These are phyloP conservation scores for Oenanthe sinensis DNA, from an alignment of 129 eudicot species.

Conservation along the genomic window DNA sequence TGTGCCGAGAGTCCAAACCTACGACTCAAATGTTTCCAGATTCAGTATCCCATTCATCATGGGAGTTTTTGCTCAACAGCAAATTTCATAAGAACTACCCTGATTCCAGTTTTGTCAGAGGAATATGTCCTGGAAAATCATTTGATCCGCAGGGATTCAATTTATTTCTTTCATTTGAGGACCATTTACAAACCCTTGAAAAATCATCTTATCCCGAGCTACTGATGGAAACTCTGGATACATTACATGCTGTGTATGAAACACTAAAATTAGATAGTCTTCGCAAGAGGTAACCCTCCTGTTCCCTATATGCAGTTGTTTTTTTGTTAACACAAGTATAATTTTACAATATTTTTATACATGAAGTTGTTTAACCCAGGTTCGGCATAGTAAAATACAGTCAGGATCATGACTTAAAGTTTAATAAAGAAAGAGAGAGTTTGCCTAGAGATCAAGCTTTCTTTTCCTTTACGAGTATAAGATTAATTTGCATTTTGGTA, in stretches of 20 bases:
- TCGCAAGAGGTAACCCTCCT: conserved; percentile 58
- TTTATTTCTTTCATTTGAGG: conserved; percentile 21
- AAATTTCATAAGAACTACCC: conserved; percentile 57
- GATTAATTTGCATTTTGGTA: too few relatives aligned
- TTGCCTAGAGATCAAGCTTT: not conserved
- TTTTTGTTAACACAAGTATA: not conserved
- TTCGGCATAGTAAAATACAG: not conserved
- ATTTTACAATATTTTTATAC: not conserved
- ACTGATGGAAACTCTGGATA: conserved; percentile 57
- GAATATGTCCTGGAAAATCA: conserved; percentile 28
- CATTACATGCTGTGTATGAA: conserved; percentile 92
- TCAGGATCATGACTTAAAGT: too few relatives aligned
- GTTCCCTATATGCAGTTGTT: not conserved
- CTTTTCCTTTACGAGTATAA: not conserved
- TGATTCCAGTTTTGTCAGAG: conserved; percentile 30
- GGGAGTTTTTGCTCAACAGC: conserved; percentile 84
- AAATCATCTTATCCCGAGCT: conserved; percentile 35
- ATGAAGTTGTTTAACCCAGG: not conserved
- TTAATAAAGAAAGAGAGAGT: not conserved
- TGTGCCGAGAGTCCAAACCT: conserved; percentile 36
- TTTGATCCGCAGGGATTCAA: conserved; percentile 26
- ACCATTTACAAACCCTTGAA: conserved; percentile 21
- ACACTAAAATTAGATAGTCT: conserved; percentile 72
- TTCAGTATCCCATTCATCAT: conserved; percentile 43
- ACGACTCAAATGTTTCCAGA: conserved; percentile 22